Conservation (phyloP, 305 asterid species). For the Fraxinus floribunda region DNA sequence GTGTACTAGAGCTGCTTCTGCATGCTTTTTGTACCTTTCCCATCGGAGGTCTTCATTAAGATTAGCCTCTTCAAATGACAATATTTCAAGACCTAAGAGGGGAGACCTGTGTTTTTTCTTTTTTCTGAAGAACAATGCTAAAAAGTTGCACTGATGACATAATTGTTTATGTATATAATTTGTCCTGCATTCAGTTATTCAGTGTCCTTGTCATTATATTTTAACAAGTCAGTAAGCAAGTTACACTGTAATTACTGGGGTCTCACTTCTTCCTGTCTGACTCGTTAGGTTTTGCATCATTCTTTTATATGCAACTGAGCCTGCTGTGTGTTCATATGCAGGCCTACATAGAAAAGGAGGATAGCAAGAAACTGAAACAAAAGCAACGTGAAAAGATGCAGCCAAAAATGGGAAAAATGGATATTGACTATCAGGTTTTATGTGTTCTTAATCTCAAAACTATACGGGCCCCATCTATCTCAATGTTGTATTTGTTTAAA, state of each 20-base stretch:
- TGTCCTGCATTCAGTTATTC: background rate
- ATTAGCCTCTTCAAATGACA: background rate
- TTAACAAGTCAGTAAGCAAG: constrained; percentile 2
- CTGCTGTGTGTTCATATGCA: constrained; percentile 27
- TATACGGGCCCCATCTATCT: background rate
- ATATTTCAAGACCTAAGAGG: background rate
- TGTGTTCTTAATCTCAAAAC: background rate
- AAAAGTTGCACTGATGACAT: background rate
- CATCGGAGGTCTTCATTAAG: background rate
- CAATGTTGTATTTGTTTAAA: background rate
- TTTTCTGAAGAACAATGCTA: background rate
- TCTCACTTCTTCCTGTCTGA: background rate
- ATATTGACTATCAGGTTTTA: constrained; percentile 90
- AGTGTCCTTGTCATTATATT: background rate
- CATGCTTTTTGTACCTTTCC: background rate
- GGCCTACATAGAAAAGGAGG: constrained; percentile 97
- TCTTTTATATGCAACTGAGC: background rate
- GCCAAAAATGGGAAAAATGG: constrained; percentile 99
- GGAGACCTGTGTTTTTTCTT: background rate
- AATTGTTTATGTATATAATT: background rate
- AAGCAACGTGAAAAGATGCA: constrained; percentile 98
- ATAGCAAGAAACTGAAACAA: constrained; percentile 88
- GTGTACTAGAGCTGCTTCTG: background rate
- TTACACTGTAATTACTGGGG: background rate
- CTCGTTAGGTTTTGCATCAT: constrained; percentile 13